phyloP scores from a whole-genome alignment of 2,329 filamentous ascomycete genomes.

The Thielaviopsis cerberus region DNA sequence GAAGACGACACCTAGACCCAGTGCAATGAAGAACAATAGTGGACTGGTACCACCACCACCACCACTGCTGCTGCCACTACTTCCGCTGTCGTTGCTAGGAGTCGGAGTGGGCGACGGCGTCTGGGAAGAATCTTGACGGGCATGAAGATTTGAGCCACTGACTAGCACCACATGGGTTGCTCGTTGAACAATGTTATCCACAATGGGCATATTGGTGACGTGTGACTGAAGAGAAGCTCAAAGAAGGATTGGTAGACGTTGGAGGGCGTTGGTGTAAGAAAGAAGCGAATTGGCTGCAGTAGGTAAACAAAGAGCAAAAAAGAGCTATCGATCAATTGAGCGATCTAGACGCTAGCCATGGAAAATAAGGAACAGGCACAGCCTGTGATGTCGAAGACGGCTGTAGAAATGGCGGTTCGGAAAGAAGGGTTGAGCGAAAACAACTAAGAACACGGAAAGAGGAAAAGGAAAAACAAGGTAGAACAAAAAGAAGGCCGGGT shows the following conservation, averaged over 20 bases:
- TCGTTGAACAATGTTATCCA: neutral
- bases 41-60: constrained; percentile 23
- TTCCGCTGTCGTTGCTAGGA: constrained; percentile 11
- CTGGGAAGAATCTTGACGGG: constrained; percentile 12
- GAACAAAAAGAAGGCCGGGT: neutral
- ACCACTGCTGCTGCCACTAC: constrained; percentile 14
- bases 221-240: neutral
- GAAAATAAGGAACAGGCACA: neutral
- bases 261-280: neutral
- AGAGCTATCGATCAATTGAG: constrained; percentile 10
- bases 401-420: neutral
- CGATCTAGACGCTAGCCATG: neutral
- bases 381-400: neutral
- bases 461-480: neutral
- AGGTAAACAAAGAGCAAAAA: constrained; percentile 3
- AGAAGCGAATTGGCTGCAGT: neutral
- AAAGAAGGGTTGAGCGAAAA: neutral
- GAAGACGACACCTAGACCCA: constrained; percentile 95
- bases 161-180: neutral
- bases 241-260: constrained; percentile 2
- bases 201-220: neutral
- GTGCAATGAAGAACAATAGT: constrained; percentile 66
- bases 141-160: neutral
- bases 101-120: constrained; percentile 13
- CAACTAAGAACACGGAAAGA: neutral